Percentiles rank a stretch among this genome's conserved stretches.
phyloP scores from a whole-genome alignment of 345 rosid genomes.

The Heritiera littoralis region DNA sequence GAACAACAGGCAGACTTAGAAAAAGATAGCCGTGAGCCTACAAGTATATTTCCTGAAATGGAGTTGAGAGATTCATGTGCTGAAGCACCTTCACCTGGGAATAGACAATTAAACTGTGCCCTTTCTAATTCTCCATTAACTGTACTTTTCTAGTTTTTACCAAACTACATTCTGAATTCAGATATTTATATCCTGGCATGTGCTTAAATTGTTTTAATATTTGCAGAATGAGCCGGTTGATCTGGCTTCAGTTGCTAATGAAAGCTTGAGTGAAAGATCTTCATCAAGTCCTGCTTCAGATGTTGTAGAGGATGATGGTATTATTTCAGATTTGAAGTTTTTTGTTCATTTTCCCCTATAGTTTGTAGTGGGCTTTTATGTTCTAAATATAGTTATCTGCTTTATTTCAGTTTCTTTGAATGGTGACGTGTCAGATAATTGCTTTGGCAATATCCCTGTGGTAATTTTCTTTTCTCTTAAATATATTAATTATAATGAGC shows the following conservation, averaged over 20 bases:
- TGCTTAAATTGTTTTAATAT: constrained; percentile 20
- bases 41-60: constrained; percentile 35
- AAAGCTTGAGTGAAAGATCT: constrained; percentile 50
- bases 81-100: constrained; percentile 42
- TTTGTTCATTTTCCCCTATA: not conserved
- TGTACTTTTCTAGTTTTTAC: constrained; percentile 43
- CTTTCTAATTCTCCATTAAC: constrained; percentile 47
- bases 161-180: constrained; percentile 19
- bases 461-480: constrained; percentile 35
- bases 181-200: constrained; percentile 10
- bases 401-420: constrained; percentile 44
- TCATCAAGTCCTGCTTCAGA: constrained; percentile 54
- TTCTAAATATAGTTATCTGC: constrained; percentile 35
- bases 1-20: constrained; percentile 27
- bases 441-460: constrained; percentile 41
- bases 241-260: constrained; percentile 52
- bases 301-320: constrained; percentile 48
- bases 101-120: constrained; percentile 37
- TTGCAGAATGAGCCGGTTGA: constrained; percentile 55
- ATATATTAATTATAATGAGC: not conserved
- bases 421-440: constrained; percentile 27
- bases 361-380: constrained; percentile 14
- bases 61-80: constrained; percentile 38
- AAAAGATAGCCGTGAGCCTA: constrained; percentile 33
- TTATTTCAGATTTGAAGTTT: constrained; percentile 22